Percentiles rank a stretch among this genome's conserved stretches.
Evolutionary conservation across 78 protist species (phyloP).

Genomic region (Dictyostelium capitatum): DNA sequence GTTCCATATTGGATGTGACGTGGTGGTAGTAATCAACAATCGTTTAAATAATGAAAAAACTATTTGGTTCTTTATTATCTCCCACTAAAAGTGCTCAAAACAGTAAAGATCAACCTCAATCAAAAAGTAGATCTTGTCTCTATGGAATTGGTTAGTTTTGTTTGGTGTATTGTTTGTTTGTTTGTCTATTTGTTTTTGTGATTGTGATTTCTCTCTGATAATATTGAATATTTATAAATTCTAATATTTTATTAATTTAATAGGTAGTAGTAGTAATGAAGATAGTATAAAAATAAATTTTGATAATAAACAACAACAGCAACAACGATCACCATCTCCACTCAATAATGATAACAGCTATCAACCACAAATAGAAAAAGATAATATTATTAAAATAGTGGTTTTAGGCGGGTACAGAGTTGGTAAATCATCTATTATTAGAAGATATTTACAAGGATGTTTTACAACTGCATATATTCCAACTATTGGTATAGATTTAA

Average conservation of each 20-base stretch:
- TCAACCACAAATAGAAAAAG: constrained; percentile 7
- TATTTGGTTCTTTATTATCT: no score
- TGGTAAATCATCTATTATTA: constrained; percentile 52
- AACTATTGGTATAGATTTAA: constrained; percentile 46
- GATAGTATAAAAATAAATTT: neutral
- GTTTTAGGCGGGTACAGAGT: constrained; percentile 48
- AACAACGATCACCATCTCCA: neutral
- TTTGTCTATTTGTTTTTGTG: no score
- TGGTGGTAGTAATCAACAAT: no score
- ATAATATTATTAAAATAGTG: constrained; percentile 8
- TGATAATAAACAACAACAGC: neutral
- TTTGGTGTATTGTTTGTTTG: no score
- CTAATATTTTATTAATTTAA: neutral
- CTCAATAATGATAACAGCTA: neutral
- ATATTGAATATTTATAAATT: neutral
- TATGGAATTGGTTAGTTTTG: constrained; percentile 12
- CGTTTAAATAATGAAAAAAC: no score
- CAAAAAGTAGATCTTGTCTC: constrained; percentile 15
- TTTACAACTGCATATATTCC: constrained; percentile 52
- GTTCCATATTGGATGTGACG: no score
- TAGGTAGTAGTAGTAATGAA: neutral
- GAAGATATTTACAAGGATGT: constrained; percentile 70
- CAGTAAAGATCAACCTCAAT: neutral
- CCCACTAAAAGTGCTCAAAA: no score
- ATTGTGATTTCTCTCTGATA: no score